Conservation (phyloP, 305 asterid genomes). For the Plantago lanceolata region DNA sequence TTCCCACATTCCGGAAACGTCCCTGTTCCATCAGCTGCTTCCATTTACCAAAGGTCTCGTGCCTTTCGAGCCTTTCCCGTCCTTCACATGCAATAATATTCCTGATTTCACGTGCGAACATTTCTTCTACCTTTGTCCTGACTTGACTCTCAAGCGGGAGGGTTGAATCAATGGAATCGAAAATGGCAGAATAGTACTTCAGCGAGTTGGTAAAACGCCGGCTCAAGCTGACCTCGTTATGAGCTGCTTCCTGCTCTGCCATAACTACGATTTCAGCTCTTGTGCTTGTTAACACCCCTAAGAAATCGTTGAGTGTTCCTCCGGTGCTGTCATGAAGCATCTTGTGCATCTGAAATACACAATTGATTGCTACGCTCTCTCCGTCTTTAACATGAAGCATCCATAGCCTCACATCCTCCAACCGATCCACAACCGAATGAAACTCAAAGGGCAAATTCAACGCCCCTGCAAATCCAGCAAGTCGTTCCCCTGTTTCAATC, state of each 20-base stretch:
- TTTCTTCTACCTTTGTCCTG: conserved; percentile 70
- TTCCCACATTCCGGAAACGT: conserved; percentile 42
- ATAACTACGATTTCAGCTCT: conserved; percentile 53
- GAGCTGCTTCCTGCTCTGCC: conserved; percentile 87
- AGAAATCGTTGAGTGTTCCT: conserved; percentile 47
- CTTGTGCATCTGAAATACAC: conserved; percentile 74
- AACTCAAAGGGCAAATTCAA: conserved; percentile 66
- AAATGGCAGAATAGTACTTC: conserved; percentile 72
- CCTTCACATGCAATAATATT: conserved; percentile 80
- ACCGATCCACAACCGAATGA: conserved; percentile 82
- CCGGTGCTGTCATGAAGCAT: conserved; percentile 61
- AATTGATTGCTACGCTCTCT: conserved; percentile 75
- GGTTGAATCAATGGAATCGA: conserved; percentile 60
- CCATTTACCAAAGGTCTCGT: conserved; percentile 59
- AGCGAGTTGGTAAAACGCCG: conserved; percentile 54
- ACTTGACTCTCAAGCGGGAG: conserved; percentile 48
- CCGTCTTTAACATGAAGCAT: conserved; percentile 95
- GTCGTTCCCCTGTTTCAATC: conserved; percentile 71
- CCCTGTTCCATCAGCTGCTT: conserved; percentile 62
- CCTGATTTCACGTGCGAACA: conserved; percentile 67
- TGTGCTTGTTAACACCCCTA: conserved; percentile 74
- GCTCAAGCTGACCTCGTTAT: conserved; percentile 51
- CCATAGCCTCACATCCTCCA: conserved; percentile 98
- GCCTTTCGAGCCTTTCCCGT: conserved; percentile 72
- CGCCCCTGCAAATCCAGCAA: conserved; percentile 69